Evolutionary conservation across 2,329 filamentous ascomycete genomes (phyloP).

Genomic region (Achaetomium macrosporum): DNA sequence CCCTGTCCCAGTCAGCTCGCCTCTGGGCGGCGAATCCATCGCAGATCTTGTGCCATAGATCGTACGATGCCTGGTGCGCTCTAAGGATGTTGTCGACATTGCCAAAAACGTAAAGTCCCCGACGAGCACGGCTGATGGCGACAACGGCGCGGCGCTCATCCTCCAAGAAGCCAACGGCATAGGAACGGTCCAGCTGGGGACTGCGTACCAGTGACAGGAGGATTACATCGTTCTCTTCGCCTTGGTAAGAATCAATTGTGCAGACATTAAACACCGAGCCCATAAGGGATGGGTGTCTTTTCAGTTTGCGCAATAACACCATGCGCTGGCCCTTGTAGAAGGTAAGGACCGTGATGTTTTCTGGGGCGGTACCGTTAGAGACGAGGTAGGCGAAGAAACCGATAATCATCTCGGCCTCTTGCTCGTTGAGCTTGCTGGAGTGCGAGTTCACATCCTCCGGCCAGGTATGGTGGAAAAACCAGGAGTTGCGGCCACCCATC

Average conservation of each 20-base stretch:
- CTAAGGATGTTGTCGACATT: slow-evolving; percentile 54
- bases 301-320: slow-evolving; percentile 48
- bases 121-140: slow-evolving; percentile 61
- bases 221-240: slow-evolving; percentile 82
- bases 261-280: slow-evolving; percentile 51
- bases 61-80: slow-evolving; percentile 35
- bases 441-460: slow-evolving; percentile 57
- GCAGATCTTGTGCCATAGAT: slow-evolving; percentile 46
- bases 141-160: slow-evolving; percentile 55
- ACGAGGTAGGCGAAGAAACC: slow-evolving; percentile 67
- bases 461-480: slow-evolving; percentile 49
- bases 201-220: slow-evolving; percentile 76
- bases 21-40: slow-evolving; percentile 38
- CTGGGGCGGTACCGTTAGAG: slow-evolving; percentile 54
- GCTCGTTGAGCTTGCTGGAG: slow-evolving; percentile 60
- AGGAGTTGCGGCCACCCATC: slow-evolving; percentile 30
- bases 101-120: slow-evolving; percentile 81
- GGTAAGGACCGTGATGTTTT: slow-evolving; percentile 71
- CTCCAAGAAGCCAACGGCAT: slow-evolving; percentile 64
- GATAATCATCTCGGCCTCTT: slow-evolving; percentile 72
- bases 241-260: slow-evolving; percentile 86
- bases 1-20: slow-evolving; percentile 28
- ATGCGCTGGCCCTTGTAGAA: slow-evolving; percentile 85
- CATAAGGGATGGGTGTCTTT: slow-evolving; percentile 27
- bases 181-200: slow-evolving; percentile 39